phyloP scores from a whole-genome alignment of 1,139 yeast genomes.

The Lizanozyma gosingica region DNA sequence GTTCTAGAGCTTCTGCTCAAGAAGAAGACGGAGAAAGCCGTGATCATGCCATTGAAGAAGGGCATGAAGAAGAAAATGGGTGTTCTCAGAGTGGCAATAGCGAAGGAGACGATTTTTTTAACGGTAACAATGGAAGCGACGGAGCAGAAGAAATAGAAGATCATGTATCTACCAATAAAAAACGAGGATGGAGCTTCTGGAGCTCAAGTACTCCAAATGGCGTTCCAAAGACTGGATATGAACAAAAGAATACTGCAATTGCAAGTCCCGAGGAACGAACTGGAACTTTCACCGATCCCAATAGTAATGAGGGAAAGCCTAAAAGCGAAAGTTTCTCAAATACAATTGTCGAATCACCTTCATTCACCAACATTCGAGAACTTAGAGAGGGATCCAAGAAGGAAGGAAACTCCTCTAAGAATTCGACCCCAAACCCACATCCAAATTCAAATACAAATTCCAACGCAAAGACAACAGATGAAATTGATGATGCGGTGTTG shows the following conservation, averaged over 20 bases:
- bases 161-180: neutral
- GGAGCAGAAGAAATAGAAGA: conserved; percentile 1
- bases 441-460: neutral
- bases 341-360: neutral
- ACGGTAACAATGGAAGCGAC: conserved; percentile 3
- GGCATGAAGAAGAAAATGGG: neutral
- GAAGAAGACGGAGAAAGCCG: conserved; percentile 1
- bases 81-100: conserved; percentile 1
- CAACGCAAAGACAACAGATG: neutral
- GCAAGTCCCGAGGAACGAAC: neutral
- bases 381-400: neutral
- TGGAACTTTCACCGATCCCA: neutral
- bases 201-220: neutral
- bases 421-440: neutral
- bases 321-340: neutral
- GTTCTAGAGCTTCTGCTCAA: neutral
- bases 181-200: conserved; percentile 3
- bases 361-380: neutral
- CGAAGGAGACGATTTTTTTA: conserved; percentile 1
- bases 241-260: neutral
- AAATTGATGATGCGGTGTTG: conserved; percentile 34
- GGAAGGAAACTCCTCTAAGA: neutral
- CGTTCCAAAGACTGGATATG: neutral
- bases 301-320: neutral
- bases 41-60: neutral